Evolutionary conservation across 192 early-diverging fungal genomes (phyloP).

Genomic region (Chytriomyces sp.): DNA sequence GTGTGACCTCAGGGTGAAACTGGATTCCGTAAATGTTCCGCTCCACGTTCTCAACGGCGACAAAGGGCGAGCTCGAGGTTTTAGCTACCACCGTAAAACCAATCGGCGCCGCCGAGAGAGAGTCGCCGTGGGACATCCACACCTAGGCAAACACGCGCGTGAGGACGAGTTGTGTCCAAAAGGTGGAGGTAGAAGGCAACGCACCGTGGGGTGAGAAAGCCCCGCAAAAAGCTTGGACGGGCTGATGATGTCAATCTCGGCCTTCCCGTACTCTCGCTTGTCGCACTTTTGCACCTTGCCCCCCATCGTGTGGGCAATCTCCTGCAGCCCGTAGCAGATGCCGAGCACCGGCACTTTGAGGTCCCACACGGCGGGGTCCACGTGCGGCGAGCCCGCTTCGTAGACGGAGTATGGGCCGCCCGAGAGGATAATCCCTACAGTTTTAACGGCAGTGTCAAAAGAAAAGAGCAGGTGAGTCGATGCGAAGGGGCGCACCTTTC

Average conservation of each 20-base stretch:
- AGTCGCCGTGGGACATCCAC: conserved; percentile 99
- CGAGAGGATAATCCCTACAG: conserved; percentile 85
- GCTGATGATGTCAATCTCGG: conserved; percentile 68
- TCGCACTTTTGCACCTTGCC: conserved; percentile 86
- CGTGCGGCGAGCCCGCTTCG: conserved; percentile 90
- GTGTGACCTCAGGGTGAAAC: conserved; percentile 99
- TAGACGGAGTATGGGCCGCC: conserved; percentile 97
- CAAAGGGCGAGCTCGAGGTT: conserved; percentile 86
- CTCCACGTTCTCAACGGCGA: conserved; percentile 80
- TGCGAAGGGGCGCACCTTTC: conserved; percentile 61
- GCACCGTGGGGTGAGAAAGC: conserved; percentile 62
- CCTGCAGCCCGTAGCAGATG: conserved; percentile 99
- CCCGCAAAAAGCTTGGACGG: conserved; percentile 74
- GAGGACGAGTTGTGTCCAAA: too few relatives aligned
- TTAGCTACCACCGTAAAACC: conserved; percentile 85
- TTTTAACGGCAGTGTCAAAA: background rate
- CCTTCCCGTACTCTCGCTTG: conserved; percentile 96
- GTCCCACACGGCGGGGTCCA: conserved; percentile 87
- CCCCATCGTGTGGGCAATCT: conserved; percentile 86
- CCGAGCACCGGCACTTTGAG: conserved; percentile 91
- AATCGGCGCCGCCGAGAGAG: conserved; percentile 75
- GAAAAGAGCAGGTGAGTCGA: background rate
- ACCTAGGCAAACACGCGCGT: too few relatives aligned
- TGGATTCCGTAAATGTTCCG: conserved; percentile 93
- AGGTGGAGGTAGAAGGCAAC: background rate